Base-by-base conservation (phyloP, 225 moss, liverwort and hornwort species). In the Pseudoscleropodium purum region DNA sequence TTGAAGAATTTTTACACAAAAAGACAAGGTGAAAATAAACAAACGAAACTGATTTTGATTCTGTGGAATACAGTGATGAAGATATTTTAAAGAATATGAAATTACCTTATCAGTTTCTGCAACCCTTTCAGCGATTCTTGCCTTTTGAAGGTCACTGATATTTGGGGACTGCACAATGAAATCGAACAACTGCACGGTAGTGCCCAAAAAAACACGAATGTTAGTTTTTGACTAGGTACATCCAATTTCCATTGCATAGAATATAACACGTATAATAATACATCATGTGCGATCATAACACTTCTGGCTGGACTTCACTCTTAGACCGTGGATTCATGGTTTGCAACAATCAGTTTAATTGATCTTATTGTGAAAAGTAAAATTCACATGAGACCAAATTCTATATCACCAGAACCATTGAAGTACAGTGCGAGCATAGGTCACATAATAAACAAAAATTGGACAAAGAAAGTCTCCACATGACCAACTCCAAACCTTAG, bases 71-170 rank as follows among this genome's bases (percentile, higher is more conserved):
- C 74, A 47, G 18, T 52, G n/a, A n/a, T n/a, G n/a, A 21, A 75
- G 75, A 37, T 24, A 45, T 57, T 47, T 56, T 65, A 63, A 29
- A 91, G 3, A n/a, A 8, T 5, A 31, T 56, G 39, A 56, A 57
- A 41, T 39, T 91, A 96, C 96, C 96, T 99, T 97, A 62, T 99
- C 99, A 43, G 95, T 94, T 90, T 94, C 95, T 73, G 97, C 99
- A 82, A 96, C 83, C 66, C 97, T 92, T 90, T 95, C 96, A 45
- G 94, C 91, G 64, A 99, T 95, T 89, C 89, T 93, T 80, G 97
- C 97, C 91, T 97, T 99, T 41, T 97, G 99, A 88, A 92, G 89
- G 83, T 99, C 97, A 64, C 94, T 89, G 60, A 97, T 88, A 74
- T 94, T 94, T 63, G 93, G 88, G 25, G 96, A 89, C 79, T 92